A percentile compares a stretch with the other conserved stretches of the same genome.
Conservation (phyloP, 139 green algal species). For the Chlorella sp. region DNA sequence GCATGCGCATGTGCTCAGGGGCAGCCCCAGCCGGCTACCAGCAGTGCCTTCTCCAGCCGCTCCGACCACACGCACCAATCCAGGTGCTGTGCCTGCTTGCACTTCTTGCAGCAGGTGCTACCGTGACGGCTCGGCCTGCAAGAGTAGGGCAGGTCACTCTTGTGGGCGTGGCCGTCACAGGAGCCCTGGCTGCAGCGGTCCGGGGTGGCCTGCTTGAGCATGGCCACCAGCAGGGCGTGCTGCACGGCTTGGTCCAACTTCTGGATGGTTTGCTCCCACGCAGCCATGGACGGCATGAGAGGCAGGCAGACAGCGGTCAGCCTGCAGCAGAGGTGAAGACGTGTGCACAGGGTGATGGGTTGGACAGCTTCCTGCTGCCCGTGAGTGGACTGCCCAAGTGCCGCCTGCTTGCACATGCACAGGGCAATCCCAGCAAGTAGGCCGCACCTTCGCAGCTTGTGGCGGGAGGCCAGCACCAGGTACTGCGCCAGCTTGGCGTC, state of each 20-base stretch:
- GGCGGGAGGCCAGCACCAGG: not conserved
- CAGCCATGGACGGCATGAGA: not conserved
- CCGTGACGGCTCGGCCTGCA: too few species aligned
- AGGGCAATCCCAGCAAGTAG: too few species aligned
- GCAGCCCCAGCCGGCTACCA: not conserved
- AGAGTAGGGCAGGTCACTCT: not conserved
- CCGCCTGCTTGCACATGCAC: too few species aligned
- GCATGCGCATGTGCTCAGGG: too few species aligned
- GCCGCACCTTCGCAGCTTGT: not conserved
- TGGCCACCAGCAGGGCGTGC: not conserved
- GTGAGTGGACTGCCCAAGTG: too few species aligned
- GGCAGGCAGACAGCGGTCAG: not conserved
- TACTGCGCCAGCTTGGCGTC: not conserved
- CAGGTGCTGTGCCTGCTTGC: not conserved
- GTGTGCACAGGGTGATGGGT: too few species aligned
- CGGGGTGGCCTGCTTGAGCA: not conserved
- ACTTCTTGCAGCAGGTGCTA: not conserved
- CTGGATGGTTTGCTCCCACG: not conserved
- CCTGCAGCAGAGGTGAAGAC: not conserved
- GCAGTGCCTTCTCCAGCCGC: not conserved
- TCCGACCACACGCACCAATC: not conserved
- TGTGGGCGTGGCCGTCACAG: not conserved
- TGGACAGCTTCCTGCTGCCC: too few species aligned
- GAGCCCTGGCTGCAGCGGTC: too few species aligned
- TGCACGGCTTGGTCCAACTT: not conserved